Evolutionary conservation across 768 basidiomycete genomes (phyloP), one percentile per base, ranked within the genome.

Genomic region (Dentipellis sp.): DNA sequence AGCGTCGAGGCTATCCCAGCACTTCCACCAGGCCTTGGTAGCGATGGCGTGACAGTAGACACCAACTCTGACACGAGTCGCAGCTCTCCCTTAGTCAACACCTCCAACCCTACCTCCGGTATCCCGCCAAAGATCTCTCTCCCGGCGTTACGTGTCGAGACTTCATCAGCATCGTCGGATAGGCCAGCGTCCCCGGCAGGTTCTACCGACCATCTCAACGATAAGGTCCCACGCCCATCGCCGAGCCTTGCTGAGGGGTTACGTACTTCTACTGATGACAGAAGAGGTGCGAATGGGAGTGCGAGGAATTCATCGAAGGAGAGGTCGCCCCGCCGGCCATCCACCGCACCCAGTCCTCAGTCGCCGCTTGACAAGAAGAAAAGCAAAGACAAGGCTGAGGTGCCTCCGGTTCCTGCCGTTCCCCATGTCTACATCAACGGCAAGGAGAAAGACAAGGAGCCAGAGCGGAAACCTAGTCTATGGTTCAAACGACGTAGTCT

Each of bases 401-500:
- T 70, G 46, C 66, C 68, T 0, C 59, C 62, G 10, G 61, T 36
- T 59, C 74, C 59, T 62, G 67, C 36, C 62, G 68, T 59, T 64
- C 70, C 59, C 64, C 71, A 48, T 50, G 62, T 62, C 17, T 51
- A 40, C 62, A 17, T 34, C 19, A 67, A 70, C 52, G 71, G 70
- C 21, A 63, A 62, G 39, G 62, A 62, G 14, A 67, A 66, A 38
- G 64, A 58, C 22, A 63, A 57, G 34, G 61, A 77, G 61, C 61
- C 73, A 62, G 76, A 72, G 45, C 73, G 72, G 55, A 77, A 76
- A 60, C 60, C 71, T 14, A 72, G 73, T 38, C 59, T 63, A 3
- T 84, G 82, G 81, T 81, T 81, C 61, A 78, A 77, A 64, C 74
- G 79, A 52, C 82, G 77, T 66, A 81, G 77, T 61, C 65, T 78